A percentile compares a stretch with the other conserved stretches of the same genome.
These are phyloP conservation scores for Starmerella roubikii DNA, from an alignment of 805 yeast genomes.

Conservation along the genomic window DNA sequence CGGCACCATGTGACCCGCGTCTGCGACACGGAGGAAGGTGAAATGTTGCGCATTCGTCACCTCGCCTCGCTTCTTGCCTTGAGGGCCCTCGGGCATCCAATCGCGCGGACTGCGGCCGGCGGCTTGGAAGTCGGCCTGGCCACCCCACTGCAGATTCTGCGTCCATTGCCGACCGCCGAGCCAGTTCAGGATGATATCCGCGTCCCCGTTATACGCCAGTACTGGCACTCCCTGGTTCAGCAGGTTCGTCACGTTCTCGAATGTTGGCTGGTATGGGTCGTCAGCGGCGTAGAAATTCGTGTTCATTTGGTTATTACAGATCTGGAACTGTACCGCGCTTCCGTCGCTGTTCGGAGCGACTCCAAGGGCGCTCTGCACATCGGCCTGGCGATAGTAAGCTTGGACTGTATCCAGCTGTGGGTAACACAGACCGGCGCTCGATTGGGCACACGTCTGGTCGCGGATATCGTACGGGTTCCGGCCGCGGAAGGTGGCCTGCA, in stretches of 20 bases:
- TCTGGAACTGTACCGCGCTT: constrained; percentile 42
- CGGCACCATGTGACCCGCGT: constrained; percentile 91
- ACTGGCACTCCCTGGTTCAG: constrained; percentile 66
- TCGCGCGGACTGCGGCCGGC: constrained; percentile 33
- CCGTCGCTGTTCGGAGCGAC: constrained; percentile 34
- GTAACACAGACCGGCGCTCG: constrained; percentile 35
- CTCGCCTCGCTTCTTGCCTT: constrained; percentile 43
- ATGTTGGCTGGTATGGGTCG: constrained; percentile 89
- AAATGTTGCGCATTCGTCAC: constrained; percentile 55
- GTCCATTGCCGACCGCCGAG: constrained; percentile 86
- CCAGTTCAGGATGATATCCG: constrained; percentile 94
- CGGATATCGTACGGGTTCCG: constrained; percentile 55
- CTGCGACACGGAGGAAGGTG: constrained; percentile 62
- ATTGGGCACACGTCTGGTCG: constrained; percentile 48
- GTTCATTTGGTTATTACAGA: constrained; percentile 64
- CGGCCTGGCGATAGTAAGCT: constrained; percentile 39
- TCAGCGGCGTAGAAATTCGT: constrained; percentile 34
- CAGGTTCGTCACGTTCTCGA: constrained; percentile 49
- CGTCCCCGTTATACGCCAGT: constrained; percentile 86
- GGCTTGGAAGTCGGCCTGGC: constrained; percentile 29
- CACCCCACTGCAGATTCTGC: constrained; percentile 46
- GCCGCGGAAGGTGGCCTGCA: constrained; percentile 25
- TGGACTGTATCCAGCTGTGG: constrained; percentile 40
- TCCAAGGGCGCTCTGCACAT: constrained; percentile 44
- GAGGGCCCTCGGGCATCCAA: constrained; percentile 18